Base-by-base conservation (phyloP, 2,329 filamentous ascomycete genomes). In the Eutypella sp. region DNA sequence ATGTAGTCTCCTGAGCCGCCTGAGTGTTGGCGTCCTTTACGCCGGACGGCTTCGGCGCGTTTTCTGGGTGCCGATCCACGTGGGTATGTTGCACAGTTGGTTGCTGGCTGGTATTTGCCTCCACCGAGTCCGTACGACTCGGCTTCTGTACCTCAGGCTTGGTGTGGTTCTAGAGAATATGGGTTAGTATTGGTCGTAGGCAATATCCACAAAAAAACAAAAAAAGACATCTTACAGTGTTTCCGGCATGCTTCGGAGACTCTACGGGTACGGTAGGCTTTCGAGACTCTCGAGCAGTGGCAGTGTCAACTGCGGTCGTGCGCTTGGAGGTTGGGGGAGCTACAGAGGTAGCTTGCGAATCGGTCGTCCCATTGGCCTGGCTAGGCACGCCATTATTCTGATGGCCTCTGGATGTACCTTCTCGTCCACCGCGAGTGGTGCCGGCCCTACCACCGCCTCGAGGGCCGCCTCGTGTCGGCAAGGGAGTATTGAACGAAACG, bases 401-500 rank as follows among this genome's bases (percentile, higher is more conserved):
- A 36, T 47, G 54, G 29, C 50, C 51, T 34, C 57, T 52, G 25
- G 49, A 34, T 13, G 47, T 38, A 27, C 41, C 40, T 33, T 66
- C 58, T 44, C 64, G 56, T 38, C 59, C 57, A 34, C 58, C 57
- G 41, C 63, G 58, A 4, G 58, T 44, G 40, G 58, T 56, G 31
- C 57, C 57, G 27, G 52, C 49, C 29, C 60, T 61, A 13, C 76
- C 74, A 15, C 74, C 73, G 23, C 78, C 78, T 25, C 36, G 72
- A 63, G 44, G 36, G 9, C 36, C 36, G 23, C 69, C 68, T 50
- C 76, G 74, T 39, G 67, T 69, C 13, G 84, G 82, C 34, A 96
- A 66, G 23, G 87, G 89, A 1, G 93, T 96, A 63, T 89, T 86
- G 67, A 95, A 97, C 47, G 84, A 84, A 41, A 93, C 89, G 13